Conservation (phyloP, 2,329 filamentous ascomycete genomes). For the Venturia pyrina region DNA sequence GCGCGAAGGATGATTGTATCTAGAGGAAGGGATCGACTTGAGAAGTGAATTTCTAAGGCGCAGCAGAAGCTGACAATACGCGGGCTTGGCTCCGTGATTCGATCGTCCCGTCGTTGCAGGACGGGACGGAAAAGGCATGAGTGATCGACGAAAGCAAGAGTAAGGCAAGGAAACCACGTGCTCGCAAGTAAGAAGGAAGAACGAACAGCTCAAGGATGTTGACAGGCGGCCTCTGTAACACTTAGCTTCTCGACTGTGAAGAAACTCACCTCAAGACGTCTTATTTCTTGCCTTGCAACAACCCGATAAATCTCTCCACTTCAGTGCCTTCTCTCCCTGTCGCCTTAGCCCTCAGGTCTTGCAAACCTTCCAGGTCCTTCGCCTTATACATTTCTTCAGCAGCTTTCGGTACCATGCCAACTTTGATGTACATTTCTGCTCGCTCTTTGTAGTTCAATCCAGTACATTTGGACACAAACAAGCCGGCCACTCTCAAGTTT, state of each 20-base stretch:
- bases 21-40: background rate
- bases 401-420: slow-evolving; percentile 77
- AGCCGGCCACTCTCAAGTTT: slow-evolving; percentile 73
- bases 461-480: slow-evolving; percentile 83
- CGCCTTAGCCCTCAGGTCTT: slow-evolving; percentile 63
- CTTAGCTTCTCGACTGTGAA: background rate
- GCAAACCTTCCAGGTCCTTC: slow-evolving; percentile 68
- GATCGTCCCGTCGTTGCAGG: background rate
- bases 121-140: background rate
- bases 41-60: background rate
- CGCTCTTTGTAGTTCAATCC: slow-evolving; percentile 56
- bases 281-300: slow-evolving; percentile 11
- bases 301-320: slow-evolving; percentile 63
- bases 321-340: slow-evolving; percentile 61
- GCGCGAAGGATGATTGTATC: background rate
- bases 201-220: background rate
- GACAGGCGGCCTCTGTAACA: background rate
- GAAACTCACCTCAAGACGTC: background rate
- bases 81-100: background rate
- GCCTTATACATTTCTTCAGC: slow-evolving; percentile 81
- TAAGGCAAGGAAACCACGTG: background rate
- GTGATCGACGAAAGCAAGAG: background rate
- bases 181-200: background rate
- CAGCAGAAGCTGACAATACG: background rate
- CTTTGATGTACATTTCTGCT: slow-evolving; percentile 93